phyloP scores from a whole-genome alignment of 345 rosid genomes.

The Tarenaya hassleriana region DNA sequence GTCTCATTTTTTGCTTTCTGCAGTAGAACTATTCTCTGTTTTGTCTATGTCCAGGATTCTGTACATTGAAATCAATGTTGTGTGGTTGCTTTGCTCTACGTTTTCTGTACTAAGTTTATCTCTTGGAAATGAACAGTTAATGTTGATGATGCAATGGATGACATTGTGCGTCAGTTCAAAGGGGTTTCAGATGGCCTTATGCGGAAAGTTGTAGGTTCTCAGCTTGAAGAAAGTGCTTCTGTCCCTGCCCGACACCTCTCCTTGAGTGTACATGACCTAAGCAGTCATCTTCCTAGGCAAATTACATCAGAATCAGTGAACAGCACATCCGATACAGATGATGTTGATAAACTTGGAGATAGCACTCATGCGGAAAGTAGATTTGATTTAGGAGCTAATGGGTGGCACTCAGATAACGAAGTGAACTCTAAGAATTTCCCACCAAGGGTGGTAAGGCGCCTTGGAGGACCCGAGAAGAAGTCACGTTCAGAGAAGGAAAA shows the following conservation, averaged over 20 bases:
- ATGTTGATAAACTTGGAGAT: conserved; percentile 42
- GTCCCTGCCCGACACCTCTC: conserved; percentile 45
- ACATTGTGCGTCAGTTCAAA: conserved; percentile 82
- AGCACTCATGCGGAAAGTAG: conserved; percentile 40
- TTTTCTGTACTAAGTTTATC: background rate
- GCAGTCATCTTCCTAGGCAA: conserved; percentile 37
- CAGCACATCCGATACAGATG: conserved; percentile 68
- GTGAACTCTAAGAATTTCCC: conserved; percentile 48
- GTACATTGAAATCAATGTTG: background rate
- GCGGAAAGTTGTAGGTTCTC: conserved; percentile 64
- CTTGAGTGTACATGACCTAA: conserved; percentile 57
- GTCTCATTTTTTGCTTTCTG: no score
- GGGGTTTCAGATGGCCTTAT: conserved; percentile 90
- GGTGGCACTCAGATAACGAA: conserved; percentile 84
- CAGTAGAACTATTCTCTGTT: no score
- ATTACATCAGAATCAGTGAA: conserved; percentile 43
- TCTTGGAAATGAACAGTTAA: conserved; percentile 55
- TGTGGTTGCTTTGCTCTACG: conserved; percentile 19
- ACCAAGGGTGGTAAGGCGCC: conserved; percentile 39
- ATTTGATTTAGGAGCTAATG: conserved; percentile 40
- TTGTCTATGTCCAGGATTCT: no score
- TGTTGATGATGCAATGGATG: conserved; percentile 98
- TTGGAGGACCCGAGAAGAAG: conserved; percentile 37
- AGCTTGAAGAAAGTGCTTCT: conserved; percentile 39
- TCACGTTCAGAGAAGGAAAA: conserved; percentile 29